These are phyloP conservation scores for Mycosphaerella sp. DNA, from an alignment of 2,329 filamentous ascomycete species.

Conservation along the genomic window DNA sequence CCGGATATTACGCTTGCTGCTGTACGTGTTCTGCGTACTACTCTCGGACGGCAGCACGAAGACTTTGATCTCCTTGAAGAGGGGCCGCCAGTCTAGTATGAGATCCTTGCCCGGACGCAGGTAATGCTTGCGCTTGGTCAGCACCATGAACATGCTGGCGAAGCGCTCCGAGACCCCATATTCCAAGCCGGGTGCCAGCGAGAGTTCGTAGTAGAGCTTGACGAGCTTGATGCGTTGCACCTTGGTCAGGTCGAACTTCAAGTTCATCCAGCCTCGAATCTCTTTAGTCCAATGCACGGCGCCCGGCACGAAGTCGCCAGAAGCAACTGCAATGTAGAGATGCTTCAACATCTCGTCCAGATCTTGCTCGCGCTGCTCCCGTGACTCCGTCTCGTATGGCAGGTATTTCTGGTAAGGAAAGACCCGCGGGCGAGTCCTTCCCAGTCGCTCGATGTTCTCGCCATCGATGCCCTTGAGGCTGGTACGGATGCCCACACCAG, in stretches of 20 bases:
- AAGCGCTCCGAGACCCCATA: conserved; percentile 78
- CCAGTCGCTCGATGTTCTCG: conserved; percentile 51
- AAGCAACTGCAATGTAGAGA: conserved; percentile 83
- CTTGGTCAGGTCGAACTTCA: conserved; percentile 94
- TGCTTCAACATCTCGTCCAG: conserved; percentile 85
- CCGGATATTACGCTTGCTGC: conserved; percentile 57
- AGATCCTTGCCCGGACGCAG: conserved; percentile 84
- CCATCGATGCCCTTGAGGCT: conserved; percentile 28
- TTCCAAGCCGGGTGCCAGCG: conserved; percentile 84
- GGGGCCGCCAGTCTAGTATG: conserved; percentile 83
- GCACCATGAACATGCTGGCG: conserved; percentile 87
- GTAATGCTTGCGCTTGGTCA: conserved; percentile 99
- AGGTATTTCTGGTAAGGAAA: conserved; percentile 89
- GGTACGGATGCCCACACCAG: conserved; percentile 53
- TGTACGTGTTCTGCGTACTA: conserved; percentile 52
- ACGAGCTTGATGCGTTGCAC: conserved; percentile 77
- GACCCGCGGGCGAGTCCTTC: conserved; percentile 71
- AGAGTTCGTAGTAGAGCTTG: conserved; percentile 88
- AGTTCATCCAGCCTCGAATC: conserved; percentile 85
- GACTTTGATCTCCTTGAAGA: conserved; percentile 88
- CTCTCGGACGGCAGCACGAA: conserved; percentile 83
- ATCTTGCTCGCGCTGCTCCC: conserved; percentile 67
- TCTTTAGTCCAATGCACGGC: conserved; percentile 97
- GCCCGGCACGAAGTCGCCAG: conserved; percentile 89
- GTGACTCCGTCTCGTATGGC: conserved; percentile 81